Conservation (phyloP, 2,329 filamentous ascomycete genomes). For the Fusarium scirpi region DNA sequence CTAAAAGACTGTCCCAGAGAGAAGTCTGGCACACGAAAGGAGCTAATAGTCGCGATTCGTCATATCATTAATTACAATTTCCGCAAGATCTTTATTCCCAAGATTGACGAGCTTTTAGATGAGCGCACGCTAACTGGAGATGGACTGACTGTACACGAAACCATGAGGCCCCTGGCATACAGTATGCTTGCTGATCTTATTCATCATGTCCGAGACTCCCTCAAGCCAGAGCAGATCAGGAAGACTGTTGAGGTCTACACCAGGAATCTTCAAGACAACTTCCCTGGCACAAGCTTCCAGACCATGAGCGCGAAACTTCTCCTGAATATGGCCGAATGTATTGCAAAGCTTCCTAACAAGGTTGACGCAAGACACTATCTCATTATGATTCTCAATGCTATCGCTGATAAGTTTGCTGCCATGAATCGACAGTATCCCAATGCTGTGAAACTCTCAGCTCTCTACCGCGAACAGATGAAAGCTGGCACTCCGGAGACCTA, state of each 20-base stretch:
- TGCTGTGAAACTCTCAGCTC: conserved; percentile 89
- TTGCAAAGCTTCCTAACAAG: conserved; percentile 93
- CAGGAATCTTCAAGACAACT: conserved; percentile 92
- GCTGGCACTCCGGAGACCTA: conserved; percentile 77
- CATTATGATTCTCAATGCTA: conserved; percentile 97
- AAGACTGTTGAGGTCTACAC: conserved; percentile 98
- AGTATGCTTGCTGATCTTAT: conserved; percentile 99
- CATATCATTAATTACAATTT: conserved; percentile 99
- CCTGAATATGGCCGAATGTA: conserved; percentile 98
- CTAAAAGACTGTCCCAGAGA: conserved; percentile 95
- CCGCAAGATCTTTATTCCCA: conserved; percentile 90
- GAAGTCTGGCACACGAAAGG: conserved; percentile 93
- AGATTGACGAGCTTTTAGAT: conserved; percentile 95
- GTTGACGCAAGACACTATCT: conserved; percentile 94
- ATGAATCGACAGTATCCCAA: conserved; percentile 98
- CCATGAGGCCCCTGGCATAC: conserved; percentile 93
- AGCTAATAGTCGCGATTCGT: conserved; percentile 93
- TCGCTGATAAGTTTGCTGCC: conserved; percentile 96
- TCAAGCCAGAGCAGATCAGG: conserved; percentile 90
- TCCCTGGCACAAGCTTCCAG: conserved; percentile 97
- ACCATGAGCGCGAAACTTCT: conserved; percentile 99
- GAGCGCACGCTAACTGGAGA: conserved; percentile 95
- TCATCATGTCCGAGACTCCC: conserved; percentile 92
- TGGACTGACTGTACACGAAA: conserved; percentile 95
- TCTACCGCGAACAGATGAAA: conserved; percentile 77